A percentile compares a stretch with the other conserved stretches of the same genome.
Conservation (phyloP, 345 rosid genomes). For the Boechera retrofracta region DNA sequence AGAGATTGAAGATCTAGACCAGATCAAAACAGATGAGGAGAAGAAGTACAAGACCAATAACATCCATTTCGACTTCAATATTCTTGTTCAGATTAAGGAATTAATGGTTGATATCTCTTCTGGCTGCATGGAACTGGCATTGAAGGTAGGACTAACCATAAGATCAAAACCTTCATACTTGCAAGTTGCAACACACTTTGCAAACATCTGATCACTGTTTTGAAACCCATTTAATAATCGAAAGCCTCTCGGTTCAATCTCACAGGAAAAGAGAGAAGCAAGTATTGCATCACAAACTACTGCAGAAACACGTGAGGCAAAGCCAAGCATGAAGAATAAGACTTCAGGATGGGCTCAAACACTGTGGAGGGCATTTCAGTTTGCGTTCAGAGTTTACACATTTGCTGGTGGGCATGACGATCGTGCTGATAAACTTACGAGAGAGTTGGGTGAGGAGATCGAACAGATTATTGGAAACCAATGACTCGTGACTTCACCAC, state of each 20-base stretch:
- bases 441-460: constrained; percentile 75
- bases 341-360: constrained; percentile 45
- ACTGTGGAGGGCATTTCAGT: constrained; percentile 87
- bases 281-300: constrained; percentile 39
- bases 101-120: constrained; percentile 86
- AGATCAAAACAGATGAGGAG: constrained; percentile 70
- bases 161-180: constrained; percentile 1
- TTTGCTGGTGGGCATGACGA: constrained; percentile 94
- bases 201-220: constrained; percentile 19
- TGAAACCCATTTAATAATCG: not conserved
- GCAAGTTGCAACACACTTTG: not conserved
- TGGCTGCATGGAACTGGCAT: constrained; percentile 78
- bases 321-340: constrained; percentile 40
- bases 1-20: constrained; percentile 73
- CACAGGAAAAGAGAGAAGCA: constrained; percentile 71
- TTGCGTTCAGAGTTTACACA: constrained; percentile 72
- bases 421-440: constrained; percentile 75
- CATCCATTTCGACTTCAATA: constrained; percentile 70
- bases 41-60: constrained; percentile 71
- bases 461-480: constrained; percentile 49
- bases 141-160: constrained; percentile 55
- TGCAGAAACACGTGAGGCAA: constrained; percentile 22
- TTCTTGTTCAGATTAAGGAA: constrained; percentile 71
- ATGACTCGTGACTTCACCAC: constrained; percentile 27
- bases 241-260: constrained; percentile 27